Evolutionary conservation across 192 early-diverging fungal species (phyloP), one percentile per base, ranked within the genome.

Genomic region (Coemansia sp.): DNA sequence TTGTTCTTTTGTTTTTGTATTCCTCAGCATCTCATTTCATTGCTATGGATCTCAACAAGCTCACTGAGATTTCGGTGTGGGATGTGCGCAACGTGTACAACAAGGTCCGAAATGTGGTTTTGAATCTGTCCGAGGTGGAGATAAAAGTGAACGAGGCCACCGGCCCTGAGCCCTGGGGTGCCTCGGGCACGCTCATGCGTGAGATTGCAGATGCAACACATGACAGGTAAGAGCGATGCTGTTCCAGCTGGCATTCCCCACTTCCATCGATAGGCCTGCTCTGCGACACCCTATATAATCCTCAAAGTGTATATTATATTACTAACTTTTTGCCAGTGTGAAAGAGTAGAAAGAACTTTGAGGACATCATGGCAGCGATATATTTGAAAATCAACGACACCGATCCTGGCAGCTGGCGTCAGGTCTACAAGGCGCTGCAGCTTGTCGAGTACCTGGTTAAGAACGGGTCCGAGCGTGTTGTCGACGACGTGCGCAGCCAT

Each of bases 371-470:
- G 94, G 86, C 94, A 1, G 92, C 91, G 38, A 90, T 98, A 54
- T 98, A 94, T 75, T 86, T 90, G 64, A 87, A 90, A 19, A 88
- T 97, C 69, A 87, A 91, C 53, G 95, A 99, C 69, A 91, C 90
- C 49, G 87, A 91, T 61, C 87, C 91, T 0, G 74, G 86, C 17
- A 90, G 92, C 70, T 99, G 97, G 97, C 83, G 95, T 64, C 92
- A 94, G 70, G 90, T 92, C n/a, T 99, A 99, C 86, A 99, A 99
- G 86, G 88, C 95, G 2, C 85, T 99, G 57, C 91, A 93, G 61
- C 87, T 99, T 20, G 78, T 99, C 20, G 97, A 99, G 73, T 99
- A 95, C 68, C 79, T 99, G 44, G 86, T 96, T 51, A 98, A 96
- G 74, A 96, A 97, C 76, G 97, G 97, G 38, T 90, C 92, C 7